Evolutionary conservation across 805 yeast species (phyloP), one percentile per base, ranked within the genome.

Genomic region (Starmerella geochares): DNA sequence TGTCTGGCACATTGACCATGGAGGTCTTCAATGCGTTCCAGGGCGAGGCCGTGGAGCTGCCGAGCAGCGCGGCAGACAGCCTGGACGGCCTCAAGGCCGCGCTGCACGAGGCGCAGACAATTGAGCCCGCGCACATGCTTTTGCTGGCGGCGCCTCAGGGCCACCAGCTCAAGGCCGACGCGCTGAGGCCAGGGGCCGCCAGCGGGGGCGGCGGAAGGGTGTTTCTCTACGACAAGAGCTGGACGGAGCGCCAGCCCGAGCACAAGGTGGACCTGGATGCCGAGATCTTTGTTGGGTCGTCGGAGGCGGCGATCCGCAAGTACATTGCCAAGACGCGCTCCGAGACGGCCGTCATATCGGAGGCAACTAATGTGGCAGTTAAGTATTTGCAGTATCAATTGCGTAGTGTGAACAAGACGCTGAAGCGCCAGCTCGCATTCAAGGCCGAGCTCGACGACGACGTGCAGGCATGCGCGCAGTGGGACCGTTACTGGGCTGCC

Each of bases 1-100:
- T 13, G 28, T 24, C 42, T 20, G 20, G 29, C 19, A 38, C 42
- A 19, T 14, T 13, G 40, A 6, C 42, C 31, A 57, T 64, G 65
- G 56, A 49, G 16, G 48, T 63, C 16, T 48, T 44, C 54, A 60
- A 63, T 42, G 59, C 63, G 42, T 55, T 52, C 45, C 54, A 58
- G 9, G 67, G 67, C 42, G 44, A 46, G 23, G 48, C 40, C 14
- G 17, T 45, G 19, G 47, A 39, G 13, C 50, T 58, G 11, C 54
- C 54, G 28, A 60, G 62, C 2, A 60, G 55, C 20, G 47, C 45
- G 21, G 50, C 60, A 23, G 29, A 53, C 17, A 52, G 57, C 24
- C 43, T 62, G 19, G 63, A 54, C 20, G 59, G 54, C 31, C 48
- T 63, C 25, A 48, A 46, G n/a, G 21, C 31, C 6, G 52, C 51